phyloP scores from a whole-genome alignment of 1,284 basidiomycete genomes.

The Sutorius eximius region DNA sequence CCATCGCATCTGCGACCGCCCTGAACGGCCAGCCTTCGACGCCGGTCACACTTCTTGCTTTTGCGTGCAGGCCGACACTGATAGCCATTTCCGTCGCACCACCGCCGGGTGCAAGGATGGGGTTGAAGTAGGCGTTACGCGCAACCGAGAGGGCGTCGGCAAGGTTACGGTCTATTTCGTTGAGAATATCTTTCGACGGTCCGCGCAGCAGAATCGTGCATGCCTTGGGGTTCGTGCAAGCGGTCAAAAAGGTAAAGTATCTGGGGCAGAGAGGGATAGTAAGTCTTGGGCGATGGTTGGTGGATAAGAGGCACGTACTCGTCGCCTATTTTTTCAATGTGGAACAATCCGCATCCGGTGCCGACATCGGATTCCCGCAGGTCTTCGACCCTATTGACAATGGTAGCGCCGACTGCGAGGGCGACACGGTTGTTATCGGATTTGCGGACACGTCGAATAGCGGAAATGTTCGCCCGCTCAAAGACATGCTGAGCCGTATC shows the following conservation, averaged over 20 bases:
- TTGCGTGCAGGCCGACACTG: constrained; percentile 84
- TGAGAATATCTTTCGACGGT: constrained; percentile 96
- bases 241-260: constrained; percentile 95
- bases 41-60: constrained; percentile 77
- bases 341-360: constrained; percentile 90
- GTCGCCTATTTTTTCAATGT: constrained; percentile 97
- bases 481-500: constrained; percentile 95
- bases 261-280: constrained; percentile 37
- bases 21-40: constrained; percentile 90
- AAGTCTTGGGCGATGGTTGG: background rate
- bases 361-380: constrained; percentile 91
- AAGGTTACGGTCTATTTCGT: constrained; percentile 97
- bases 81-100: constrained; percentile 99
- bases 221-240: constrained; percentile 92
- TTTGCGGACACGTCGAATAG: constrained; percentile 93
- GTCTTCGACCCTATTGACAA: constrained; percentile 96
- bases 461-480: constrained; percentile 86
- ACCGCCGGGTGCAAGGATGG: constrained; percentile 87
- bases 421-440: constrained; percentile 99
- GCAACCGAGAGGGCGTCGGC: constrained; percentile 98
- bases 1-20: constrained; percentile 97
- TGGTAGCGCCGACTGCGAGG: constrained; percentile 92
- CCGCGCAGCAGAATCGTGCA: constrained; percentile 99
- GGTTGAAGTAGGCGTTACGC: constrained; percentile 96
- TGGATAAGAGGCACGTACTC: constrained; percentile 54